Percentiles rank a stretch among this genome's conserved stretches.
These are phyloP conservation scores for Alternaria brassicicola DNA, from an alignment of 2,329 filamentous ascomycete species.

Conservation along the genomic window DNA sequence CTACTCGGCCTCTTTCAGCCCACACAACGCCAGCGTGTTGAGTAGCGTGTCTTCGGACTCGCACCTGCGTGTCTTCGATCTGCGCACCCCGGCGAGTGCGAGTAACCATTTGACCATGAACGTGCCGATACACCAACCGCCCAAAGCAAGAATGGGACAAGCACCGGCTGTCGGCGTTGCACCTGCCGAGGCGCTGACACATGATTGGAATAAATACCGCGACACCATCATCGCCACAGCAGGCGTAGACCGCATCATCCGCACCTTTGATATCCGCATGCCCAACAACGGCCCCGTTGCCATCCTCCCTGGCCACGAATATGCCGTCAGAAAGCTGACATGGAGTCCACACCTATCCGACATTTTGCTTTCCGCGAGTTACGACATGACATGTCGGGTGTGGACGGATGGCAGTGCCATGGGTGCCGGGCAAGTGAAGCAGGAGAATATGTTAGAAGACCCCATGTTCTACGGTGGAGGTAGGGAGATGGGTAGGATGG, in stretches of 20 bases:
- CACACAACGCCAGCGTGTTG: constrained; percentile 77
- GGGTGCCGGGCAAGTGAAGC: constrained; percentile 45
- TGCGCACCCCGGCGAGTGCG: constrained; percentile 82
- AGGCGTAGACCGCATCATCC: constrained; percentile 84
- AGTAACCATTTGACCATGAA: constrained; percentile 84
- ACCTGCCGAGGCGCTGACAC: constrained; percentile 86
- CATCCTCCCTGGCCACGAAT: constrained; percentile 83
- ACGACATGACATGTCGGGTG: constrained; percentile 95
- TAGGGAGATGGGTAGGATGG: constrained; percentile 83
- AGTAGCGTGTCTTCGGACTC: constrained; percentile 90
- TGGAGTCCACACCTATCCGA: constrained; percentile 97
- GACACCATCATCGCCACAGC: constrained; percentile 83
- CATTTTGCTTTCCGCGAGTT: constrained; percentile 84
- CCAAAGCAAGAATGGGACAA: constrained; percentile 57
- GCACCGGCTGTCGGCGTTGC: constrained; percentile 53
- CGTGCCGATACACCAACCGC: constrained; percentile 80
- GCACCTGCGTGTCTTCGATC: constrained; percentile 87
- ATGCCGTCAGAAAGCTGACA: constrained; percentile 81
- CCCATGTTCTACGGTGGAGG: constrained; percentile 59
- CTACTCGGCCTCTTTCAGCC: constrained; percentile 89
- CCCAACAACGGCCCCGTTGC: constrained; percentile 74
- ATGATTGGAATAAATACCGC: constrained; percentile 99
- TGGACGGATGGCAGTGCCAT: constrained; percentile 81
- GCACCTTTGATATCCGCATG: constrained; percentile 88
- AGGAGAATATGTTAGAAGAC: constrained; percentile 44